These are phyloP conservation scores for Alliaria petiolata DNA, from an alignment of 345 rosid species.

Conservation along the genomic window DNA sequence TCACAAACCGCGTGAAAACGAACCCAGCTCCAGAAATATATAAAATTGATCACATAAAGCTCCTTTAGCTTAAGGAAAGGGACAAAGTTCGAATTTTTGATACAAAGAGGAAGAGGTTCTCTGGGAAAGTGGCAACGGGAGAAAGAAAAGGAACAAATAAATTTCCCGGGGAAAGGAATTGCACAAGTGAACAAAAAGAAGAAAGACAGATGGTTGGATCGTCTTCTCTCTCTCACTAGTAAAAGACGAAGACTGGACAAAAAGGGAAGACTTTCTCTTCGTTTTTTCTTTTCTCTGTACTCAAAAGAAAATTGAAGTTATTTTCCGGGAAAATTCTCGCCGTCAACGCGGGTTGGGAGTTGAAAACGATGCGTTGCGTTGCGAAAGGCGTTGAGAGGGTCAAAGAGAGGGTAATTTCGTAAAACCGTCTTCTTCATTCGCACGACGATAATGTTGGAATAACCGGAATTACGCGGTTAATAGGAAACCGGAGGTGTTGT, in stretches of 20 bases:
- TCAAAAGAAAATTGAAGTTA: not conserved
- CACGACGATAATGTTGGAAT: not conserved
- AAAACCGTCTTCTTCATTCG: not conserved
- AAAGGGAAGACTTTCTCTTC: conserved; percentile 22
- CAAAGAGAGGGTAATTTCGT: conserved; percentile 23
- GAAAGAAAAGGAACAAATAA: not conserved
- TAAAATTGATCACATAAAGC: not conserved
- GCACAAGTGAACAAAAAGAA: conserved; percentile 8
- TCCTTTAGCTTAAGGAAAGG: conserved; percentile 8
- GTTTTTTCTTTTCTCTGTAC: not conserved
- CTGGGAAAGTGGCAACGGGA: conserved; percentile 11
- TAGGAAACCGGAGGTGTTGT: not conserved
- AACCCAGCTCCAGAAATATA: not conserved
- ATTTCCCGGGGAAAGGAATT: not conserved
- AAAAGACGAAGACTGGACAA: conserved; percentile 21
- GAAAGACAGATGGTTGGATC: conserved; percentile 8
- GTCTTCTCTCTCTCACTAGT: conserved; percentile 13
- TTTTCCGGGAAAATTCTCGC: conserved; percentile 32
- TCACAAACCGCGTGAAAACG: conserved; percentile 14
- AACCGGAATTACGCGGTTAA: conserved; percentile 17
- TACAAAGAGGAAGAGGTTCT: not conserved
- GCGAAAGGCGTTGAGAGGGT: conserved; percentile 25
- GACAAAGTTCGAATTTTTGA: not conserved
- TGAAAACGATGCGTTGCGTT: conserved; percentile 33
- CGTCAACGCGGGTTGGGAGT: conserved; percentile 32